Evolutionary conservation across 257 asterid genomes (phyloP).

Genomic region (Solanum clarkiae): DNA sequence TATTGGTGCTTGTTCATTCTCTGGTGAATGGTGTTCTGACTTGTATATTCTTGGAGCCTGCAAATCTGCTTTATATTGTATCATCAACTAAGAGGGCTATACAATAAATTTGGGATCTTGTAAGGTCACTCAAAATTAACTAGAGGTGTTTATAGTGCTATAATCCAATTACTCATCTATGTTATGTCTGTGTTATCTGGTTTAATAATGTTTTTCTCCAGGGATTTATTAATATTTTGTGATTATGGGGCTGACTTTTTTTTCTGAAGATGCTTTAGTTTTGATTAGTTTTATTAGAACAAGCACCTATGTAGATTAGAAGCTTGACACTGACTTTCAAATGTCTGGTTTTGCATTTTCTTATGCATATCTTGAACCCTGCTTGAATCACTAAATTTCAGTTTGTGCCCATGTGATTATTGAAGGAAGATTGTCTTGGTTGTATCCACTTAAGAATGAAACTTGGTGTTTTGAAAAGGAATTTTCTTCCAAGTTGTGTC

Average conservation of each 20-base stretch:
- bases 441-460: neutral
- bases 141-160: neutral
- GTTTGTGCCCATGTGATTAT: neutral
- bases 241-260: neutral
- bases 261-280: too few relatives aligned
- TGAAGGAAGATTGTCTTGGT: neutral
- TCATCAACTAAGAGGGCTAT: neutral
- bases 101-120: neutral
- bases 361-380: neutral
- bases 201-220: too few relatives aligned
- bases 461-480: neutral
- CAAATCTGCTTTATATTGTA: neutral
- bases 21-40: neutral
- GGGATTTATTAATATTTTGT: neutral
- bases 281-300: neutral
- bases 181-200: neutral
- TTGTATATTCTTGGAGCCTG: neutral
- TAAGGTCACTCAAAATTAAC: neutral
- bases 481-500: neutral
- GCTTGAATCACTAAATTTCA: neutral
- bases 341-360: neutral
- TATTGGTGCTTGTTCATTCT: neutral
- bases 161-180: neutral
- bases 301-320: neutral
- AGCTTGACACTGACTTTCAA: neutral